Conservation (phyloP, 805 yeast species). For the Candida corydali region DNA sequence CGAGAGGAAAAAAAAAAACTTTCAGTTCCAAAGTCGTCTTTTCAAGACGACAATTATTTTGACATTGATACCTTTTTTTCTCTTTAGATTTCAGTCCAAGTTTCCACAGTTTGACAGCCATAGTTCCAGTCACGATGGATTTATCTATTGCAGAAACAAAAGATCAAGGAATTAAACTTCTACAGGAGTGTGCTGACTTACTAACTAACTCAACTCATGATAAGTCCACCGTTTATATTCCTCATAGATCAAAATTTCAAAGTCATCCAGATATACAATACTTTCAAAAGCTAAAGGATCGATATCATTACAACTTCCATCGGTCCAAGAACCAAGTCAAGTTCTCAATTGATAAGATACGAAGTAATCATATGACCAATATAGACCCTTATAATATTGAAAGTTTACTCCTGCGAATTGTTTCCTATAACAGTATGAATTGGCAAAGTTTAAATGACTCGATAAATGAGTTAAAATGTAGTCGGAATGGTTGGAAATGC, state of each 20-base stretch:
- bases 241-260: conserved; percentile 10
- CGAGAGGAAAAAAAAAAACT: neutral
- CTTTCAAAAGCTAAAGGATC: conserved; percentile 30
- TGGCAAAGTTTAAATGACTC: conserved; percentile 31
- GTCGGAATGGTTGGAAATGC: conserved; percentile 53
- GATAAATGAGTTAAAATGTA: conserved; percentile 45
- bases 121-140: no score
- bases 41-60: no score
- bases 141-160: no score
- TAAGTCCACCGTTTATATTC: conserved; percentile 18
- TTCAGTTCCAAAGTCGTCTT: no score
- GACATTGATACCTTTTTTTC: no score
- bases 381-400: conserved; percentile 38
- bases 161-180: conserved; percentile 15
- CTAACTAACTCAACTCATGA: neutral
- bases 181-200: conserved; percentile 19
- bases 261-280: conserved; percentile 37
- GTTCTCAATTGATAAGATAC: conserved; percentile 12
- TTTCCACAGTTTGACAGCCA: no score
- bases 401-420: conserved; percentile 35
- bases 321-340: conserved; percentile 17
- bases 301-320: conserved; percentile 36
- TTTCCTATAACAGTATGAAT: conserved; percentile 41
- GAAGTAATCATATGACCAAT: conserved; percentile 12
- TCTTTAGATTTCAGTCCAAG: no score